These are phyloP conservation scores for Amborella trichopoda DNA, from an alignment of 164 flowering plant species.

Conservation along the genomic window DNA sequence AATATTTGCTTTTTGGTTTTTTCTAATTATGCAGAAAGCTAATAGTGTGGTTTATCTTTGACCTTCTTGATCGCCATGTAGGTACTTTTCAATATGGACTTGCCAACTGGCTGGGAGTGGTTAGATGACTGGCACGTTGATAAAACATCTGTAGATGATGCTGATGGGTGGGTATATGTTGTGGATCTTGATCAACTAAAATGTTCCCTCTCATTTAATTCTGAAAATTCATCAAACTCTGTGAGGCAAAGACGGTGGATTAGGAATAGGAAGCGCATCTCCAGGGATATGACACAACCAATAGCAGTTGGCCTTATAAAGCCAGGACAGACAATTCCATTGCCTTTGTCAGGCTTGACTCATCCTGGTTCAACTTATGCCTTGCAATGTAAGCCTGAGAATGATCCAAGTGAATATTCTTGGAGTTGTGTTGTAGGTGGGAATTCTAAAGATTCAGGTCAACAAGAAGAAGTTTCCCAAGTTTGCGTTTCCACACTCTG, in stretches of 20 bases:
- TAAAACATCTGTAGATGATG: conserved; percentile 29
- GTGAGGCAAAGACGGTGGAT: conserved; percentile 86
- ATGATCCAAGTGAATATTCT: conserved; percentile 32
- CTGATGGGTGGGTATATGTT: conserved; percentile 89
- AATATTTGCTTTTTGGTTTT: too few species aligned
- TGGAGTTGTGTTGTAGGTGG: conserved; percentile 67
- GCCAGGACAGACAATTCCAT: conserved; percentile 69
- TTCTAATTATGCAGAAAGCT: too few species aligned
- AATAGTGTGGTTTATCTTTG: too few species aligned
- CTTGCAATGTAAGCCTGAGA: conserved; percentile 35
- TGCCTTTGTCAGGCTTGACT: conserved; percentile 55
- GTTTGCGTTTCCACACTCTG: conserved; percentile 52
- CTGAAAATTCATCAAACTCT: conserved; percentile 28
- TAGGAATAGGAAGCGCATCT: conserved; percentile 36
- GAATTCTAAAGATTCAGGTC: conserved; percentile 14
- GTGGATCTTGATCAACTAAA: conserved; percentile 46
- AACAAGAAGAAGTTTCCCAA: conserved; percentile 24
- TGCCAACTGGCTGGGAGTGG: conserved; percentile 76
- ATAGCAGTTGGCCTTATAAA: conserved; percentile 47
- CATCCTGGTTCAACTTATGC: conserved; percentile 25
- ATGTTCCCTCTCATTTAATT: conserved; percentile 54
- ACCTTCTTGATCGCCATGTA: conserved; percentile 3
- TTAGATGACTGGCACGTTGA: conserved; percentile 77
- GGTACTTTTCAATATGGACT: conserved; percentile 27
- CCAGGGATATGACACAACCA: conserved; percentile 18